Conservation (phyloP, 2,329 filamentous ascomycete species). For the Claviceps sp. region DNA sequence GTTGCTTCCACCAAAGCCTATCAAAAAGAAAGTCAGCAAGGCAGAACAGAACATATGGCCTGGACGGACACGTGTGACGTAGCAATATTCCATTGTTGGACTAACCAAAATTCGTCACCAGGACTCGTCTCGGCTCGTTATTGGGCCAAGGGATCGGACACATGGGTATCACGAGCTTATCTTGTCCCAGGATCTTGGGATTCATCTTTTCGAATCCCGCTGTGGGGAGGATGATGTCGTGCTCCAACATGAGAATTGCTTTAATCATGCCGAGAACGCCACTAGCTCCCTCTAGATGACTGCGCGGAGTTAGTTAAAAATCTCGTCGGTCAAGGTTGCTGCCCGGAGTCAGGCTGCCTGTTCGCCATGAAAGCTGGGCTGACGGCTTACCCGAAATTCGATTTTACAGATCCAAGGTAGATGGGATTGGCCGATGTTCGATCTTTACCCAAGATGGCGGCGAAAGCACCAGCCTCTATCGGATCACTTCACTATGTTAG, state of each 20-base stretch:
- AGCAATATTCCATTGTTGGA: not conserved
- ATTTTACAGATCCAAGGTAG: conserved; percentile 13
- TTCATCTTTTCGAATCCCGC: conserved; percentile 12
- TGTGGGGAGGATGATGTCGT: conserved; percentile 12
- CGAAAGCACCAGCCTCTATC: conserved; percentile 15
- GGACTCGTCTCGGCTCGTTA: conserved; percentile 7
- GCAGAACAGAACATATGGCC: not conserved
- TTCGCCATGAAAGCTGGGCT: not conserved
- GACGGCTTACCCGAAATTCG: conserved; percentile 8
- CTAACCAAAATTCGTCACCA: conserved; percentile 14
- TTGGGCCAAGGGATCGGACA: conserved; percentile 11
- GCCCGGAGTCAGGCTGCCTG: not conserved
- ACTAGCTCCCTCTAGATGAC: conserved; percentile 7
- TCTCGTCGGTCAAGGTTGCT: not conserved
- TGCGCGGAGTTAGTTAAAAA: not conserved
- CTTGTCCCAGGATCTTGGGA: conserved; percentile 11
- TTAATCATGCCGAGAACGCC: conserved; percentile 14
- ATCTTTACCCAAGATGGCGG: conserved; percentile 10
- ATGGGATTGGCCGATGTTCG: conserved; percentile 12
- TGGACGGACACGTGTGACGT: not conserved
- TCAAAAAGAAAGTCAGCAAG: not conserved
- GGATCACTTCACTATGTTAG: conserved; percentile 19
- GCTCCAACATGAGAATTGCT: conserved; percentile 12
- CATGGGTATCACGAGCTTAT: conserved; percentile 6
- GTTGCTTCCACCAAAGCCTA: conserved; percentile 12